Evolutionary conservation across 2,329 filamentous ascomycete genomes (phyloP), one percentile per base, ranked within the genome.

Genomic region (Curvularia eragrostidis): DNA sequence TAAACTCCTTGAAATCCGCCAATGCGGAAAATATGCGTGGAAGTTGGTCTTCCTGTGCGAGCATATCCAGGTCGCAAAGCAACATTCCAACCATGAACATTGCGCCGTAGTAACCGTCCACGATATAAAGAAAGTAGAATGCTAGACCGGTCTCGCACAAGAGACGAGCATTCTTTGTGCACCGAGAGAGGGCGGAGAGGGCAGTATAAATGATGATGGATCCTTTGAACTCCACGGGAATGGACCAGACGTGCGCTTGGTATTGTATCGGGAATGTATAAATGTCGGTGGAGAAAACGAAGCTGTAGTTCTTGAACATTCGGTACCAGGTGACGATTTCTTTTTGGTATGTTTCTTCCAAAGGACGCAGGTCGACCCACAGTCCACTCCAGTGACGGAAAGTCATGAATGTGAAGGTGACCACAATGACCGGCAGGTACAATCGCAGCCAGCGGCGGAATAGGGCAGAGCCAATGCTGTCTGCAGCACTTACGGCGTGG

Each of bases 61-160:
- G 65, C 18, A 77, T 58, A 38, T 77, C 74, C 15, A 77, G 68
- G 53, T 77, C 75, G 60, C 71, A 74, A 7, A 77, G 65, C n/a
- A 76, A 48, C 67, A 73, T 72, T 55, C 75, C 75, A 13, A 65
- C 56, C 50, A 75, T 68, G 59, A 78, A 77, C 8, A 78, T 53
- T 10, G 73, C 68, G 28, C 83, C 84, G 68, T 85, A 86, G 74
- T 82, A 85, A 23, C 86, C 88, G 69, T 91, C 89, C 3, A 82
- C 82, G 50, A 90, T 82, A 71, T 89, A 90, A 69, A 91, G 78
- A 68, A 89, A 89, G 75, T 91, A 91, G 61, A 80, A 78, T 19
- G 86, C 81, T 10, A 91, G 77, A 1, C 70, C 81, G 1, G 79
- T 46, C 64, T 86, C 76, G 67, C 83, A 83, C 71, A 78, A 79